phyloP scores from a whole-genome alignment of 129 eudicot species.

The Pseudognaphalium luteoalbum region DNA sequence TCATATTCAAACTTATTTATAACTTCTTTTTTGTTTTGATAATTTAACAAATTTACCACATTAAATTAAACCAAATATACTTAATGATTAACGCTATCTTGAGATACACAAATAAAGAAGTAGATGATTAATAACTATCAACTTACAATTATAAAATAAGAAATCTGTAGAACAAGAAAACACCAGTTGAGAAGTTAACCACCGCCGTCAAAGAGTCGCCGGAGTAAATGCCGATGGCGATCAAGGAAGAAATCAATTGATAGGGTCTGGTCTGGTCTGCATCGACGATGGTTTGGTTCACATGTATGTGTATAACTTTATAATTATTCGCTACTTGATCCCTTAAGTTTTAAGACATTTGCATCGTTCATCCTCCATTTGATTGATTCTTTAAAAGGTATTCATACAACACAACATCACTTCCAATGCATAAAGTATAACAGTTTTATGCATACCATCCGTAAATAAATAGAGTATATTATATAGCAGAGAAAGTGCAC shows the following conservation, averaged over 20 bases:
- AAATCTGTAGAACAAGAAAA: background rate
- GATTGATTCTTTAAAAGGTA: too few relatives aligned
- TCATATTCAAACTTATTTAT: background rate
- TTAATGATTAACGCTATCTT: slow-evolving; percentile 9
- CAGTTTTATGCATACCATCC: background rate
- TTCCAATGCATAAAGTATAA: background rate
- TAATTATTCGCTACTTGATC: background rate
- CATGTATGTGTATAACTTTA: background rate
- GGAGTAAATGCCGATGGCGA: slow-evolving; percentile 21
- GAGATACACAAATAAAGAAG: background rate
- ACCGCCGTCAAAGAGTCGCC: slow-evolving; percentile 10
- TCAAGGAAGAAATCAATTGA: slow-evolving; percentile 10
- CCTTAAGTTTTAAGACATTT: background rate
- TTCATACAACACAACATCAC: background rate
- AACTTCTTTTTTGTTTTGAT: too few relatives aligned
- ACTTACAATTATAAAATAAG: background rate
- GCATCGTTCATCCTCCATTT: background rate
- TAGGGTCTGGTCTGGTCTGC: too few relatives aligned
- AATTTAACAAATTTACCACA: background rate
- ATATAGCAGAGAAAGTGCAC: too few relatives aligned
- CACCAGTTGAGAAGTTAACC: slow-evolving; percentile 12
- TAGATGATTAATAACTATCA: background rate
- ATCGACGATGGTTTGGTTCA: background rate
- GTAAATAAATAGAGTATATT: too few relatives aligned
- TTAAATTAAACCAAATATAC: too few relatives aligned